A percentile compares a stretch with the other conserved stretches of the same genome.
Conservation (phyloP, 2,329 filamentous ascomycete species). For the Fusarium compactum region DNA sequence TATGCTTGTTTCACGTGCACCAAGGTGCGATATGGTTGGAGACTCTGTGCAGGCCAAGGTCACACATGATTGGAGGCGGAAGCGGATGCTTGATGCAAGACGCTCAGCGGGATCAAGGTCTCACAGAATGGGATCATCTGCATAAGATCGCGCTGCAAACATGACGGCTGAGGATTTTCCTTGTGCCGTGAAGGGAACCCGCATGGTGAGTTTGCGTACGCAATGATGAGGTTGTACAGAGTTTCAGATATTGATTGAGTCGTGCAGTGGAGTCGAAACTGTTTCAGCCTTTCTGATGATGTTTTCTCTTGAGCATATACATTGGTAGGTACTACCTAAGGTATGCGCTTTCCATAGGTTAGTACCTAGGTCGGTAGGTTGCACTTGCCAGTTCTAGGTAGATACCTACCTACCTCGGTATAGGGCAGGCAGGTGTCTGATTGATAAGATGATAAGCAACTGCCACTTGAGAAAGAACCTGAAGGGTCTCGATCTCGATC, state of each 20-base stretch:
- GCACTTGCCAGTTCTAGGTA: background rate
- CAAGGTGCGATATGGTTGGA: background rate
- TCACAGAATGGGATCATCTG: constrained; percentile 7
- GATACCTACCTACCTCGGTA: background rate
- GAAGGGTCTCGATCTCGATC: constrained; percentile 1
- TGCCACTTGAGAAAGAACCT: constrained; percentile 1
- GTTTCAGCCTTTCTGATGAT: background rate
- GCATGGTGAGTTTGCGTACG: constrained; percentile 1
- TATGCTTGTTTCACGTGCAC: background rate
- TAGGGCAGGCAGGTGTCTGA: background rate
- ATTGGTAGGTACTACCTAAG: background rate
- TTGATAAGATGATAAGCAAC: constrained; percentile 29
- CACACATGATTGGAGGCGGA: constrained; percentile 9
- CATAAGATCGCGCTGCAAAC: constrained; percentile 19
- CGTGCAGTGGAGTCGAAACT: background rate
- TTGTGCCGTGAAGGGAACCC: background rate
- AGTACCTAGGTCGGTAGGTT: background rate
- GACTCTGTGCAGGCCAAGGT: background rate
- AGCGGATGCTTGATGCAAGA: constrained; percentile 17
- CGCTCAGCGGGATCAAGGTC: constrained; percentile 19
- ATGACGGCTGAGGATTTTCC: background rate
- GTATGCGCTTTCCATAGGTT: background rate
- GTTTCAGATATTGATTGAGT: background rate
- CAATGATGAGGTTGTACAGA: background rate
- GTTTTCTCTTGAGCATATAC: background rate